Evolutionary conservation across 2,329 filamentous ascomycete genomes (phyloP).

Genomic region (Fusarium sp.): DNA sequence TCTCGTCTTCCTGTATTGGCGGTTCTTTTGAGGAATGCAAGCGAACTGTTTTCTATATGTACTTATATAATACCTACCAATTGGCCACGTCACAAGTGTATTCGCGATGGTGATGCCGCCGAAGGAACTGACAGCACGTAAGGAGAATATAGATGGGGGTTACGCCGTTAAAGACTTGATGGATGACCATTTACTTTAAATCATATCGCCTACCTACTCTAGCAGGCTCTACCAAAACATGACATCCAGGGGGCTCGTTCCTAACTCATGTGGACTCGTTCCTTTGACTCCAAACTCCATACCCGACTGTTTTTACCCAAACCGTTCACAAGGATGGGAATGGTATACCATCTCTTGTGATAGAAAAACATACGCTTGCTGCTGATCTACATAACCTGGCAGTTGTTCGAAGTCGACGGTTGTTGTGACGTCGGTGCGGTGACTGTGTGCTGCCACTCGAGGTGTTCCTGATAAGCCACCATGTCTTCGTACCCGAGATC

Average conservation of each 20-base stretch:
- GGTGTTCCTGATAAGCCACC: slow-evolving; percentile 63
- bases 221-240: slow-evolving; percentile 33
- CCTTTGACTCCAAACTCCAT: slow-evolving; percentile 42
- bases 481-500: slow-evolving; percentile 65
- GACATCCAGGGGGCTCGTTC: slow-evolving; percentile 18
- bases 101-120: not conserved
- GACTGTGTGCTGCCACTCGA: slow-evolving; percentile 67
- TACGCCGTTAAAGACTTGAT: slow-evolving; percentile 38
- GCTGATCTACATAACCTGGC: slow-evolving; percentile 58
- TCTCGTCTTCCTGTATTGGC: slow-evolving; percentile 89
- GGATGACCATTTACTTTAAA: slow-evolving; percentile 32
- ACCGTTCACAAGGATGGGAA: slow-evolving; percentile 8
- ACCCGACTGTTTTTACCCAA: slow-evolving; percentile 27
- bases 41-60: slow-evolving; percentile 22
- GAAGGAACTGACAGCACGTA: not conserved
- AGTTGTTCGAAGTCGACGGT: slow-evolving; percentile 52
- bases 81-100: slow-evolving; percentile 6
- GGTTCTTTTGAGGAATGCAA: slow-evolving; percentile 77
- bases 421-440: slow-evolving; percentile 53
- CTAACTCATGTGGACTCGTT: slow-evolving; percentile 16
- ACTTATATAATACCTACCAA: slow-evolving; percentile 26
- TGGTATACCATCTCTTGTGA: not conserved
- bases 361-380: not conserved
- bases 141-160: not conserved
- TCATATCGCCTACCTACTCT: slow-evolving; percentile 17